Evolutionary conservation across 2,329 filamentous ascomycete genomes (phyloP), one percentile per base, ranked within the genome.

Genomic region (Fusarium pseudonygamai): DNA sequence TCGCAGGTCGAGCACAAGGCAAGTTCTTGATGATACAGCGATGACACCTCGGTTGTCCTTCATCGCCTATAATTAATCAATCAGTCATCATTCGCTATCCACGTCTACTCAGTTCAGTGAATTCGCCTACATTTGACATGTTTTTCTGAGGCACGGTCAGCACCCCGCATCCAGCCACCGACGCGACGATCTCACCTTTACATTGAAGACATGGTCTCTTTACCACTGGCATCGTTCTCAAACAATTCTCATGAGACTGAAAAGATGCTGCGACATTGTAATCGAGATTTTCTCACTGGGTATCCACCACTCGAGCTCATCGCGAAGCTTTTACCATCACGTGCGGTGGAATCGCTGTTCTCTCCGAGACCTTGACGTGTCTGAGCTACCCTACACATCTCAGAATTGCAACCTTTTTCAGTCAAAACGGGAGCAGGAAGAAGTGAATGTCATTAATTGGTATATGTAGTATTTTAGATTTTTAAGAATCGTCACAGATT

Each of bases 1-100:
- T 81, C 1, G 73, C 74, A 2, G 83, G 83, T 1, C 81, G 78
- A 2, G 78, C 75, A 59, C 83, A 84, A 0, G 78, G 71, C 13
- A 84, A 70, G 22, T 78, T 73, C 47, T 82, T 83, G 14, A 68
- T 57, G 42, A 78, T 70, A 47, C 83, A 84, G 7, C 81, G 75
- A 20, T 79, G 77, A 58, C 83, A 84, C 45, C 72, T 78, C 6
- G 83, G 83, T 5, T 77, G 78, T n/a, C 79, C 78, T 60, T 84
- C 82, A 46, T 84, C 83, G 46, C 83, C 82, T 84, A 49, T 0
- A 11, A 28, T 70, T 0, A 12, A 28, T 70, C 14, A 74, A 55
- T 10, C 18, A 28, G 3, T 8, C 11, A 1, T 12, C 7, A 24
- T 6, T 28, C 28, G 6, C 28, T 6, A 28, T 6, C 11, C 3